Evolutionary conservation across 2,329 filamentous ascomycete species (phyloP), one percentile per base, ranked within the genome.

Genomic region (Pseudogymnoascus sp.): DNA sequence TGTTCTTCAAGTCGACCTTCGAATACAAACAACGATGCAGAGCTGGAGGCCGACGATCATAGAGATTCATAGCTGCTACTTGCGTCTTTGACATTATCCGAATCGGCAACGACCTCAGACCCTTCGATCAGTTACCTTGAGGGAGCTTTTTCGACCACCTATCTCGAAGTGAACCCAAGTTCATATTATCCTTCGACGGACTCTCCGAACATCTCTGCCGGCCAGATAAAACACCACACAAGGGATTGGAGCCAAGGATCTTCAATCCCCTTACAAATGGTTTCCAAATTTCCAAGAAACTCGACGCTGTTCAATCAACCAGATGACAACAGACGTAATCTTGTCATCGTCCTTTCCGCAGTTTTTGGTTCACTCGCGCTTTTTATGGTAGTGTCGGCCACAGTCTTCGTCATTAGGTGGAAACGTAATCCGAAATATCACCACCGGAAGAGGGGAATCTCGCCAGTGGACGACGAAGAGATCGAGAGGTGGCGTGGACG

Each of bases 381-480:
- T 28, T 53, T 53, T 31, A 53, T 53, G 44, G 44, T 53, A 53
- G 44, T 53, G 3, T 53, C 44, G 15, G 44, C 44, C 23, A 53
- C 44, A 11, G 44, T 53, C 17, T 53, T 53, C 44, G n/a, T 53
- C 17, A 28, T 28, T 11, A 53, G 23, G 23, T 53, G 44, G 44
- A 53, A 53, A 28, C 44, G 44, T n/a, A 53, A 53, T 28, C 44
- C 44, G 23, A 53, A 53, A 53, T 53, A 53, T 31, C 44, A 53
- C 44, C 15, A 23, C 21, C 44, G 26, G 2, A 15, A 23, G 23
- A 53, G 85, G 61, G 83, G 82, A 59, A 82, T 83, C 50, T 83
- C 83, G 0, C 85, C 85, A 11, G 86, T 87, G 65, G 80, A 82
- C 66, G 85, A 87, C 68, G 84, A 87, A 65, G 85, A 87, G 71